These are phyloP conservation scores for Pseudogymnoascus sp. DNA, from an alignment of 2,329 filamentous ascomycete genomes.

Conservation along the genomic window DNA sequence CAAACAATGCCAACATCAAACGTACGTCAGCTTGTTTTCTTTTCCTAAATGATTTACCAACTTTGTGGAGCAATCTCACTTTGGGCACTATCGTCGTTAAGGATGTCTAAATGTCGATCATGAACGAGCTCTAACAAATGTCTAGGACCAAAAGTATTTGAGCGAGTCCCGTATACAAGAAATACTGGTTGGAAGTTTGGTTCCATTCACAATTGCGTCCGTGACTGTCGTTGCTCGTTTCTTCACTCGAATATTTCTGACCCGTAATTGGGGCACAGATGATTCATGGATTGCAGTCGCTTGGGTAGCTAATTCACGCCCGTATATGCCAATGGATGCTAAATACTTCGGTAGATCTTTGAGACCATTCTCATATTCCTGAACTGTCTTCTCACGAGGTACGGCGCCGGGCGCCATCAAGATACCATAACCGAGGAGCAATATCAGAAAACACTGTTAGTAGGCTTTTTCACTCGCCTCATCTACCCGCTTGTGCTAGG, in stretches of 20 bases:
- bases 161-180: slow-evolving; percentile 12
- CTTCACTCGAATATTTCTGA: slow-evolving; percentile 16
- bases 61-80: not conserved
- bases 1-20: not conserved
- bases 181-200: slow-evolving; percentile 15
- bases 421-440: not conserved
- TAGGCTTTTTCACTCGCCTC: slow-evolving; percentile 15
- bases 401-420: slow-evolving; percentile 13
- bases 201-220: slow-evolving; percentile 14
- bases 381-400: slow-evolving; percentile 13
- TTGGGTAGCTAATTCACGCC: slow-evolving; percentile 13
- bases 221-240: slow-evolving; percentile 16
- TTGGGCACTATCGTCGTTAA: not conserved
- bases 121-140: not conserved
- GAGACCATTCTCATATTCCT: slow-evolving; percentile 10
- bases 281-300: slow-evolving; percentile 16
- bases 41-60: not conserved
- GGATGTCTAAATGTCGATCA: not conserved
- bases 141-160: not conserved
- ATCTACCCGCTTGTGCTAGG: slow-evolving; percentile 17
- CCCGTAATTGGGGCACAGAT: slow-evolving; percentile 16
- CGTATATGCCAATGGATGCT: not conserved
- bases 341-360: slow-evolving; percentile 3
- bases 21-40: not conserved
- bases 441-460: slow-evolving; percentile 8